Evolutionary conservation across 768 basidiomycete genomes (phyloP).

Genomic region (Tephrocybe sp.): DNA sequence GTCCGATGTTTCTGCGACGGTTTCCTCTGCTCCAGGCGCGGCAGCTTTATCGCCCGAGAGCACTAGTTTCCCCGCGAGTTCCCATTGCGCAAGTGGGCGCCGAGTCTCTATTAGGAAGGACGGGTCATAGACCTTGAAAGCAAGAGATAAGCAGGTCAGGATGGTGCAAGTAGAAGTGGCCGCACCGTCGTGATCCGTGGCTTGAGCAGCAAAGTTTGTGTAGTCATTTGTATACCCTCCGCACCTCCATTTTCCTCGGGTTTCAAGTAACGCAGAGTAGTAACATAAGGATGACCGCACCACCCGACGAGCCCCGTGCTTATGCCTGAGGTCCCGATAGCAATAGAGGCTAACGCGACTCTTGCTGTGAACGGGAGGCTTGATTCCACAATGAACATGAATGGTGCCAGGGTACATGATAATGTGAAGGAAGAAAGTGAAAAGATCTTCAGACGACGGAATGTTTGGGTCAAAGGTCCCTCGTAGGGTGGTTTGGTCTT

Average conservation of each 20-base stretch:
- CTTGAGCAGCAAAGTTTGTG: constrained; percentile 58
- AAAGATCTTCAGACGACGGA: constrained; percentile 79
- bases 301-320: constrained; percentile 74
- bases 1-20: constrained; percentile 75
- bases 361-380: constrained; percentile 71
- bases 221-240: constrained; percentile 69
- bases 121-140: constrained; percentile 62
- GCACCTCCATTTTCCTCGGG: constrained; percentile 41
- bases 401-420: constrained; percentile 68
- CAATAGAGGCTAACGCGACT: constrained; percentile 64
- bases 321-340: constrained; percentile 68
- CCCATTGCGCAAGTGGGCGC: constrained; percentile 81
- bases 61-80: constrained; percentile 57
- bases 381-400: constrained; percentile 82
- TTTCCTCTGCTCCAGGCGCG: constrained; percentile 61
- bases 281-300: constrained; percentile 77
- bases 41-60: constrained; percentile 40
- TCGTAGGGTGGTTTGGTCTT: constrained; percentile 46
- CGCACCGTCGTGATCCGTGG: constrained; percentile 63
- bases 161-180: neutral
- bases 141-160: neutral
- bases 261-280: constrained; percentile 51
- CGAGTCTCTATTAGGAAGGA: constrained; percentile 65
- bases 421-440: constrained; percentile 77
- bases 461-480: constrained; percentile 73